Base-by-base conservation (phyloP, 306 rosid genomes). In the Ammopiptanthus mongolicus region DNA sequence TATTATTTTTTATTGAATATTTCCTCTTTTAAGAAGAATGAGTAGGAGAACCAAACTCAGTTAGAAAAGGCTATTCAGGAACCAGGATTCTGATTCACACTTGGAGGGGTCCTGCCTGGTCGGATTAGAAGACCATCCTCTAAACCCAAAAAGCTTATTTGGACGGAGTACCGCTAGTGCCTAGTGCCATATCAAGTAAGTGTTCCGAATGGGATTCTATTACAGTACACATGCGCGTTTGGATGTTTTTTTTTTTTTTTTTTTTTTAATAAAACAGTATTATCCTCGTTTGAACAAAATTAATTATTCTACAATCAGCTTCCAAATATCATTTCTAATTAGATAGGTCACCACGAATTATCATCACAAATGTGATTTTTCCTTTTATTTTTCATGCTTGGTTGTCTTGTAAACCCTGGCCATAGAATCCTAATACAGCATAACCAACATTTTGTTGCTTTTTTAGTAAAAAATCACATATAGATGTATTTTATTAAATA, bases 71-170 rank as follows among this genome's bases (percentile, higher is more conserved):
- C 18, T 8, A 52, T 61, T 76, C 5, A 7, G 44, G 46, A 67
- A 60, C 59, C 59, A 51, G 17, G 36, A 75, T 7, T 4, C 2
- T 39, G 64, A 41, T 68, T 80, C 76, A 68, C 41, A 66, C 42
- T 22, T 13, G 23, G 28, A 2, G 0, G 28, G 15, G 60, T 71
- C 60, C 2, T 63, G 69, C 48, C 22, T 11, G 48, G 83, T 53
- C 74, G 53, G 5, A 25, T 22, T 60, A 12, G 50, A 73, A 31
- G 48, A 8, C 69, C 33, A 28, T 11, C 63, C 13, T 23, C 48
- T 6, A 69, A 51, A 15, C 2, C 47, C 74, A 28, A 72, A 28
- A 28, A 28, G 5, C 10, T 17, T 41, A 44, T 28, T 57, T 1
- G 46, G 58, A 42, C 28, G 28, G 17, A 41, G 57, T 31, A 19